Evolutionary conservation across 148 eudicot species (phyloP).

Genomic region (Silene conica): DNA sequence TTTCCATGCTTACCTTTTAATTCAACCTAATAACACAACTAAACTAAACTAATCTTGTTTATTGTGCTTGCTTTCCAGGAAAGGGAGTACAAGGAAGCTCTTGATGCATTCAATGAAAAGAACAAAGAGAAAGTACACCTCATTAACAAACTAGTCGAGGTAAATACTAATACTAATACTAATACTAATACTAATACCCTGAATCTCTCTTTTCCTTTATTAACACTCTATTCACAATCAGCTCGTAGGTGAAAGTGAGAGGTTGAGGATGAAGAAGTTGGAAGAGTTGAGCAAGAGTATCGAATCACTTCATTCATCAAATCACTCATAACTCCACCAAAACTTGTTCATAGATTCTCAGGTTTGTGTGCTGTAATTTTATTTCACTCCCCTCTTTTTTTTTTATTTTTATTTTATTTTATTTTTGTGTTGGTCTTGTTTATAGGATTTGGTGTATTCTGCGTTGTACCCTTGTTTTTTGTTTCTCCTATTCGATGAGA

Average conservation of each 20-base stretch:
- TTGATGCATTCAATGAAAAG: conserved; percentile 81
- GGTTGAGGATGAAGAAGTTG: conserved; percentile 78
- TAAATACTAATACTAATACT: too few species aligned
- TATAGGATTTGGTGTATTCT: conserved; percentile 45
- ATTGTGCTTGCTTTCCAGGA: conserved; percentile 43
- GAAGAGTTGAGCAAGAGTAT: conserved; percentile 90
- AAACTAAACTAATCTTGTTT: background rate
- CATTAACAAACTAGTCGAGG: conserved; percentile 87
- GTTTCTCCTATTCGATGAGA: conserved; percentile 29
- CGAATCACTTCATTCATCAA: conserved; percentile 44
- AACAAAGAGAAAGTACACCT: conserved; percentile 91
- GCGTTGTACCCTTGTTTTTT: conserved; percentile 20
- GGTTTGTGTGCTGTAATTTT: conserved; percentile 66
- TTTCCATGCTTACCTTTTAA: background rate
- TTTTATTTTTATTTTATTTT: background rate
- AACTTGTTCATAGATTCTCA: conserved; percentile 31
- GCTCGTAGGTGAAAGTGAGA: conserved; percentile 89
- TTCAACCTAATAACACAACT: background rate
- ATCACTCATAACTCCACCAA: conserved; percentile 12
- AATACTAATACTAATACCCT: too few species aligned
- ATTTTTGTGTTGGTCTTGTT: background rate
- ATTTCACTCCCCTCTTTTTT: conserved; percentile 13
- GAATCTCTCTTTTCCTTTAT: background rate
- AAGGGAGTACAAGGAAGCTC: conserved; percentile 77
- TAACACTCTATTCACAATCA: conserved; percentile 22